Evolutionary conservation across 441 rosid species (phyloP).

Genomic region (Isatis lusitanica): DNA sequence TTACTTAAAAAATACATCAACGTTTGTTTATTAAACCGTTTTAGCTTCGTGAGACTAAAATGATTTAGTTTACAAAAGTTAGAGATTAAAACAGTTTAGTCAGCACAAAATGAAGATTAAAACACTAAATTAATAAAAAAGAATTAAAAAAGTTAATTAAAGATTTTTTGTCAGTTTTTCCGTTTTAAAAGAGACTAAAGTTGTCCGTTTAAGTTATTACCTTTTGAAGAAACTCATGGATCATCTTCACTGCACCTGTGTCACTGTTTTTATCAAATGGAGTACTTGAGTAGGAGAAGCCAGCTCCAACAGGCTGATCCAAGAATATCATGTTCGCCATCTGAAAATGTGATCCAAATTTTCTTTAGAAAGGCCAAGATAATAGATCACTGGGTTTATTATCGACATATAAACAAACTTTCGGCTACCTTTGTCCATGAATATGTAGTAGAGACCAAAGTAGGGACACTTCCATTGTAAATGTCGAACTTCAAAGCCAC

Average conservation of each 20-base stretch:
- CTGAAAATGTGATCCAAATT: constrained; percentile 1
- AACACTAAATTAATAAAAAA: too few relatives aligned
- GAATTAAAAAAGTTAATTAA: too few relatives aligned
- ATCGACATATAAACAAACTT: not conserved
- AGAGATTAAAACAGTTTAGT: too few relatives aligned
- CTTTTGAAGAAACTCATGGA: constrained; percentile 1
- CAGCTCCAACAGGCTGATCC: constrained; percentile 46
- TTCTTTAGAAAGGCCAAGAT: not conserved
- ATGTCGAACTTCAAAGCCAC: constrained; percentile 42
- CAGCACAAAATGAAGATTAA: too few relatives aligned
- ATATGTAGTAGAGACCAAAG: constrained; percentile 50
- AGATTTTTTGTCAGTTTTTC: too few relatives aligned
- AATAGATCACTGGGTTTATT: constrained; percentile 27
- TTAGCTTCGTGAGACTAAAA: too few relatives aligned
- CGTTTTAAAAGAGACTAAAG: not conserved
- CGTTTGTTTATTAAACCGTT: too few relatives aligned
- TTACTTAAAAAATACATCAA: too few relatives aligned
- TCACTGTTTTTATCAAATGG: not conserved
- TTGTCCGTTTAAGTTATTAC: not conserved
- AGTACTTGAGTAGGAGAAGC: constrained; percentile 45
- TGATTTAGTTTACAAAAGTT: too few relatives aligned
- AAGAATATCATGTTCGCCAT: constrained; percentile 45
- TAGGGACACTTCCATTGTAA: constrained; percentile 62
- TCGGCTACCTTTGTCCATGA: constrained; percentile 67
- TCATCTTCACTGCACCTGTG: not conserved